Evolutionary conservation across 2,329 filamentous ascomycete genomes (phyloP).

Genomic region (Colletotrichum chlorophyti): DNA sequence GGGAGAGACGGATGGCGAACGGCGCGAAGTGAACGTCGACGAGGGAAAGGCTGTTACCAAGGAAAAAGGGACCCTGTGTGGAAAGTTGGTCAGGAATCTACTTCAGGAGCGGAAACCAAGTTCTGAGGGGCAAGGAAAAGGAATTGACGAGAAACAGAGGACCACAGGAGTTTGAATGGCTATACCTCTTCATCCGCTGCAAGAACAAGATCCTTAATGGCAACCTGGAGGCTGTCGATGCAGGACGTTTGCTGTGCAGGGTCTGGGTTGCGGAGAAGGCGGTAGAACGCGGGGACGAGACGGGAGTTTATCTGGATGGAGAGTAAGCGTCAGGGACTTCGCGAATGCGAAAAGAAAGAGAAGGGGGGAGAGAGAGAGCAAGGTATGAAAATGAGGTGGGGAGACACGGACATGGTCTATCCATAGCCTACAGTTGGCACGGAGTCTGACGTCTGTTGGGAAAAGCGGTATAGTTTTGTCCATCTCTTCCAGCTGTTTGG

Average conservation of each 20-base stretch:
- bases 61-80: constrained; percentile 71
- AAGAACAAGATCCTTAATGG: constrained; percentile 63
- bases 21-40: constrained; percentile 81
- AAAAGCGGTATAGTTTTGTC: constrained; percentile 66
- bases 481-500: constrained; percentile 73
- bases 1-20: constrained; percentile 73
- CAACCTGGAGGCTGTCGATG: constrained; percentile 66
- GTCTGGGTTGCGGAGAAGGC: constrained; percentile 72
- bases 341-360: neutral
- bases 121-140: too few species aligned
- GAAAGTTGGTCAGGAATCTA: neutral
- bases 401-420: constrained; percentile 71
- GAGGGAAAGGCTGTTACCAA: constrained; percentile 56
- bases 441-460: constrained; percentile 68
- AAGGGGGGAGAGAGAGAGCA: too few species aligned
- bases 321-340: neutral
- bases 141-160: constrained; percentile 4
- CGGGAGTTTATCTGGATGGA: constrained; percentile 70
- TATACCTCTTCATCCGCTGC: constrained; percentile 52
- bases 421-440: constrained; percentile 81
- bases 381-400: too few species aligned
- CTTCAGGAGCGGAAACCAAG: too few species aligned
- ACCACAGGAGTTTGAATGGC: too few species aligned
- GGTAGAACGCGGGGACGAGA: constrained; percentile 80
- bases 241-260: constrained; percentile 62